A percentile compares a stretch with the other conserved stretches of the same genome.
Evolutionary conservation across 768 basidiomycete species (phyloP).

Genomic region (Rhodotorula toruloides): DNA sequence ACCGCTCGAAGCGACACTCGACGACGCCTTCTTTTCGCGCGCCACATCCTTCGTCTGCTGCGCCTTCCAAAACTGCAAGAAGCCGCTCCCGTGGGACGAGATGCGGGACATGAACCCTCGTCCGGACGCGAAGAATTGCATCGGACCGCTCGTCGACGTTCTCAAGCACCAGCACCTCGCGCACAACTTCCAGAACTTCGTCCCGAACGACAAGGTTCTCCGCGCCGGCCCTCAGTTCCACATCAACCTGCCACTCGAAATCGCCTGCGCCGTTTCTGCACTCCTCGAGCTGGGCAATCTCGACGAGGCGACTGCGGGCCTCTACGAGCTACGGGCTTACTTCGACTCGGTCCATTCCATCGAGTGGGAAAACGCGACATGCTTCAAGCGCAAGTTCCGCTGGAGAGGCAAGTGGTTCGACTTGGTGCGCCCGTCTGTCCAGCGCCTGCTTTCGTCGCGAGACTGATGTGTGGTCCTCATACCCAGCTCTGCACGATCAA

Average conservation of each 20-base stretch:
- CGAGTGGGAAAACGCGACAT: background rate
- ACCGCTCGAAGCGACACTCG: background rate
- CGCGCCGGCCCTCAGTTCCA: background rate
- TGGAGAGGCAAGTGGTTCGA: background rate
- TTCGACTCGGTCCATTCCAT: background rate
- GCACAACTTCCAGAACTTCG: background rate
- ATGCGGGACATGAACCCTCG: no score
- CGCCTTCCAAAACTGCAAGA: background rate
- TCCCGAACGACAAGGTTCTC: no score
- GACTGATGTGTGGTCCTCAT: no score
- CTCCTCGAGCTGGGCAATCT: background rate
- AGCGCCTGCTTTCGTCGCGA: no score
- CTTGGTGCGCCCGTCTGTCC: no score
- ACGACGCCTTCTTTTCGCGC: background rate
- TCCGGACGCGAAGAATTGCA: background rate
- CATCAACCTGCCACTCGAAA: background rate
- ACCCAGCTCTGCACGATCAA: background rate
- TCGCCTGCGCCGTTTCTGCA: background rate
- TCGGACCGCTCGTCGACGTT: background rate
- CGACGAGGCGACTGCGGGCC: background rate
- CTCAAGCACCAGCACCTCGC: background rate
- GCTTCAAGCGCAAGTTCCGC: background rate
- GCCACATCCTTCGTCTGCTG: background rate
- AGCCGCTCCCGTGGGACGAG: no score
- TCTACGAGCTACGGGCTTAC: background rate